phyloP scores from a whole-genome alignment of 2,329 filamentous ascomycete species.

The Sclerotinia sclerotiorum region DNA sequence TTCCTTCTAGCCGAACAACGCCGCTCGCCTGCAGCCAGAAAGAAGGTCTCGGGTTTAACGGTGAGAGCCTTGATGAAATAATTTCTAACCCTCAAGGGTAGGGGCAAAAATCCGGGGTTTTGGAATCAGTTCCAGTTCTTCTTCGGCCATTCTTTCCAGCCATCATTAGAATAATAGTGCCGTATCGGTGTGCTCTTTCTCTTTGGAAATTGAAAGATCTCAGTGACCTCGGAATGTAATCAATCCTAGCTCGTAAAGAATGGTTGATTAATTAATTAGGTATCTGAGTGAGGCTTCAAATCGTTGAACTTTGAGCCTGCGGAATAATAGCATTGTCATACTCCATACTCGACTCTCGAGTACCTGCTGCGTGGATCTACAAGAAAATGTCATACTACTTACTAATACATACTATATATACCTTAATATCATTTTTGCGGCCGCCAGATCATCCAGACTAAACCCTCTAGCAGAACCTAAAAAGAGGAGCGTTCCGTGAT shows the following conservation, averaged over 20 bases:
- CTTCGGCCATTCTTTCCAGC: conserved; percentile 6
- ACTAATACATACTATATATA: background rate
- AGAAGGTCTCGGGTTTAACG: conserved; percentile 15
- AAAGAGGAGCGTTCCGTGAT: background rate
- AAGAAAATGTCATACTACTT: background rate
- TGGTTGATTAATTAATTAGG: background rate
- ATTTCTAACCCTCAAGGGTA: conserved; percentile 21
- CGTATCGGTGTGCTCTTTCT: conserved; percentile 7
- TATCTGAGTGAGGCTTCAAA: background rate
- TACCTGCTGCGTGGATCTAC: background rate
- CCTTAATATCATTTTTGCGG: background rate
- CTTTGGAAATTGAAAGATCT: background rate
- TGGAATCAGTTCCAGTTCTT: conserved; percentile 10
- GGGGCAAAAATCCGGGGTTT: conserved; percentile 22
- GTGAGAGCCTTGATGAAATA: conserved; percentile 9
- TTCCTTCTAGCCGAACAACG: conserved; percentile 7
- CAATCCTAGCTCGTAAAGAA: background rate
- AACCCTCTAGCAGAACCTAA: background rate
- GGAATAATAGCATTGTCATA: background rate
- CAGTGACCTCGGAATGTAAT: background rate
- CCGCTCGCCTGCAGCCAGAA: background rate
- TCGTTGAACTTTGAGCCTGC: background rate
- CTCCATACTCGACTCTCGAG: too few relatives aligned
- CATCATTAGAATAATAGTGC: conserved; percentile 17
- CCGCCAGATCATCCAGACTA: background rate